Conservation (phyloP, 2,329 filamentous ascomycete species). For the Nothomitra cinnamomea region DNA sequence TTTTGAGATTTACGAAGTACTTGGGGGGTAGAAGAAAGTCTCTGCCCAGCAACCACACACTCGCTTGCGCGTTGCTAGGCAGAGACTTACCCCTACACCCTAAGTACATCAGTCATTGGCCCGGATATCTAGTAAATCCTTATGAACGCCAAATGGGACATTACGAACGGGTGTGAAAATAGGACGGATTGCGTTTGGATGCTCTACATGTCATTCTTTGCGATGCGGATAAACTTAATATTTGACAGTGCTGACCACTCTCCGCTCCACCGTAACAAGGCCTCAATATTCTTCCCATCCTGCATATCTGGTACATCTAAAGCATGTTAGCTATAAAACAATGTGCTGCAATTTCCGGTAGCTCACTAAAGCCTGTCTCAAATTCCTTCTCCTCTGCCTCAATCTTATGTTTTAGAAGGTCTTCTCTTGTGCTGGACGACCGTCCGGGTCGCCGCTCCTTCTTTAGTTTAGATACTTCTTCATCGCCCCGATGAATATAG, state of each 20-base stretch:
- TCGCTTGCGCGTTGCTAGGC: no score
- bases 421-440: slow-evolving; percentile 60
- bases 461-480: slow-evolving; percentile 49
- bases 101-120: no score
- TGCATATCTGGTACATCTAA: slow-evolving; percentile 60
- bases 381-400: slow-evolving; percentile 62
- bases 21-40: not conserved
- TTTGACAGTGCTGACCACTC: slow-evolving; percentile 66
- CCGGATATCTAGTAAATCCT: no score
- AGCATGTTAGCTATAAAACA: slow-evolving; percentile 8
- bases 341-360: not conserved
- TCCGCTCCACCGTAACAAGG: slow-evolving; percentile 61
- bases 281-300: slow-evolving; percentile 43
- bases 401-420: slow-evolving; percentile 56
- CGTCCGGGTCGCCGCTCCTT: slow-evolving; percentile 60
- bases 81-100: no score
- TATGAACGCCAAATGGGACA: no score
- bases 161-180: no score
- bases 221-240: slow-evolving; percentile 61
- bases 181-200: no score
- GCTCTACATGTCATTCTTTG: not conserved
- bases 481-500: slow-evolving; percentile 51
- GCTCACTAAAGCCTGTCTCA: slow-evolving; percentile 60
- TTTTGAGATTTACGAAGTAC: no score
- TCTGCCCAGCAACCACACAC: not conserved